Conservation (phyloP, 2,329 filamentous ascomycete genomes). For the Pseudocercospora macadamiae region DNA sequence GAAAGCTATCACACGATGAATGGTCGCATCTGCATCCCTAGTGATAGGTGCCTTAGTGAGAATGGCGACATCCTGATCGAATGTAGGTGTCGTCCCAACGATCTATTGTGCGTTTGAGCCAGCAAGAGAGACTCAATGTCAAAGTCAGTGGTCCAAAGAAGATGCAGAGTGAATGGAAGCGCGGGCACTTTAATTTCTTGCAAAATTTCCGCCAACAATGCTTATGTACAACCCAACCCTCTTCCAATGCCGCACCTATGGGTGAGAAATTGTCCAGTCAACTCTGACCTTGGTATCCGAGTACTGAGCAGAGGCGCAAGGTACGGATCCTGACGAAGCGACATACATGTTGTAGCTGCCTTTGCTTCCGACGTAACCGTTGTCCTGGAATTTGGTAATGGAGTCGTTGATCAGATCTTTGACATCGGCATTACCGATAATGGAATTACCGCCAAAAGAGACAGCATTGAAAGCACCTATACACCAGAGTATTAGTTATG, state of each 20-base stretch:
- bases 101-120: no score
- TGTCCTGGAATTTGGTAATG: background rate
- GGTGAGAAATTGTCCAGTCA: constrained; percentile 1
- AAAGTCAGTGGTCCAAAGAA: no score
- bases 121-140: no score
- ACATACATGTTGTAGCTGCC: constrained; percentile 9
- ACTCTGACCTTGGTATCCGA: background rate
- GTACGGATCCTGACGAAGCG: background rate
- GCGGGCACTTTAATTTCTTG: no score
- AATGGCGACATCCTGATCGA: no score
- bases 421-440: constrained; percentile 5
- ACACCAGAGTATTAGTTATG: background rate
- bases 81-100: no score
- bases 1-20: no score
- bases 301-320: background rate
- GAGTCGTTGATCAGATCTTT: constrained; percentile 10
- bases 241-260: background rate
- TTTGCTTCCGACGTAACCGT: background rate
- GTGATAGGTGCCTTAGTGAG: no score
- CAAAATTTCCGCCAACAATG: no score
- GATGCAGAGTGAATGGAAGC: no score
- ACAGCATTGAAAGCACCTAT: constrained; percentile 1
- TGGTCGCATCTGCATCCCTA: no score
- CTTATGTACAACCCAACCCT: no score
- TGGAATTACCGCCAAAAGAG: background rate